Base-by-base conservation (phyloP, 2,329 filamentous ascomycete species). In the Stachybotrys chartarum region DNA sequence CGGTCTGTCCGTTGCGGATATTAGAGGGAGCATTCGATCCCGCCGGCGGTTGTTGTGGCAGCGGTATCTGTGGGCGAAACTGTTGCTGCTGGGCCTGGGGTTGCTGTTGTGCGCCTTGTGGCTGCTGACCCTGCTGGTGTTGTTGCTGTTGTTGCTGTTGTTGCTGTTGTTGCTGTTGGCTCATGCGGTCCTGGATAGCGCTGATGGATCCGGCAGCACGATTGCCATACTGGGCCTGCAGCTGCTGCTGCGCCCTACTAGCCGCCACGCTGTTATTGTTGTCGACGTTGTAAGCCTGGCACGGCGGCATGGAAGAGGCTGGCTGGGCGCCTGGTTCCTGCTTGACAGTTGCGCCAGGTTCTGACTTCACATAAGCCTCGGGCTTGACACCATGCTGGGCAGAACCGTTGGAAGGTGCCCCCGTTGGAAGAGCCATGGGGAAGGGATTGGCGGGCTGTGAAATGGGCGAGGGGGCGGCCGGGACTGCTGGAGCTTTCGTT, bases 161-260 rank as follows among this genome's bases (percentile, higher is more conserved):
- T 39, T 42, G 51, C 18, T 58, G 58, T 42, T 55, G 57, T 16
- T 54, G 66, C 58, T 63, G 63, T 54, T 68, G 69, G 42, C 72
- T 69, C 57, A 63, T 70, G 59, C 72, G 67, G 57, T 74, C 73
- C 59, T 81, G 81, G 54, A 87, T 79, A 50, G 85, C 83, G 56
- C 79, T 83, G 63, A 89, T 86, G 7, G 84, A 87, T 16, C 82
- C 83, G 35, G 80, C 80, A n/a, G 85, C 86, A 54, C 83, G 76
- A 18, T 77, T 73, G 5, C 86, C 86, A 63, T 83, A 90, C 59
- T 83, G 78, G 50, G 74, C 75, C 55, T 82, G 78, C 3, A 87
- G 69, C 58, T 84, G 78, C 58, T 79, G 75, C 24, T 78, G 77
- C 1, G 84, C 83, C 55, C 84, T 76, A 53, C 76, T 75, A 7